phyloP scores from a whole-genome alignment of 805 yeast genomes.

The Saccharomycopsis microspora region DNA sequence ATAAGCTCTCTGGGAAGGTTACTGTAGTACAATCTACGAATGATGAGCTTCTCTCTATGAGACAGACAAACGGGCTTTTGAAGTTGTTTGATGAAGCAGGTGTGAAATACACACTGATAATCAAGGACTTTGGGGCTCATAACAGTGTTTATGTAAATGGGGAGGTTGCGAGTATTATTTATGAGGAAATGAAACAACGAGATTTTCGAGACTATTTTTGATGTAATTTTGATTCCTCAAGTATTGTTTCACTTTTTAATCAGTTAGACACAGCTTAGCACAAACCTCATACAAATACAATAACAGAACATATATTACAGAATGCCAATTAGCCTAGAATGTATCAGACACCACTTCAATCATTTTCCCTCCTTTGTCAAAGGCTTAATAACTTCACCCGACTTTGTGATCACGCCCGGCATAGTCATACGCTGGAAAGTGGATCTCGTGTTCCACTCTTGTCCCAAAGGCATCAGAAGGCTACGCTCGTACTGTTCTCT shows the following conservation, averaged over 20 bases:
- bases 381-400: conserved; percentile 87
- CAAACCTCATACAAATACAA: too few species aligned
- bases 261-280: too few species aligned
- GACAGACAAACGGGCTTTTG: conserved; percentile 35
- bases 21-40: conserved; percentile 46
- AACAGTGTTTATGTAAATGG: conserved; percentile 45
- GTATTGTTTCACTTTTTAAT: too few species aligned
- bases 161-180: conserved; percentile 25
- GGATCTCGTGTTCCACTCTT: conserved; percentile 86
- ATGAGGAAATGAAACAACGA: not conserved
- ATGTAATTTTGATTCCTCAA: too few species aligned
- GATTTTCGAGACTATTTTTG: not conserved
- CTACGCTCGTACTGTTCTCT: conserved; percentile 93
- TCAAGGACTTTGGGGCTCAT: conserved; percentile 45
- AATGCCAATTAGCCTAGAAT: too few species aligned
- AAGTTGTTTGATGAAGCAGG: conserved; percentile 22
- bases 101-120: conserved; percentile 15
- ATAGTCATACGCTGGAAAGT: conserved; percentile 81
- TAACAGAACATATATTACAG: too few species aligned
- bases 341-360: too few species aligned
- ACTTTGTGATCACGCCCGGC: conserved; percentile 79
- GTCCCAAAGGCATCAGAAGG: conserved; percentile 91
- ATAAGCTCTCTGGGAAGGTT: conserved; percentile 16
- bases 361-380: conserved; percentile 29
- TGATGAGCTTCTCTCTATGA: conserved; percentile 52